Evolutionary conservation across 345 rosid genomes (phyloP).

Genomic region (Balakata baccata): DNA sequence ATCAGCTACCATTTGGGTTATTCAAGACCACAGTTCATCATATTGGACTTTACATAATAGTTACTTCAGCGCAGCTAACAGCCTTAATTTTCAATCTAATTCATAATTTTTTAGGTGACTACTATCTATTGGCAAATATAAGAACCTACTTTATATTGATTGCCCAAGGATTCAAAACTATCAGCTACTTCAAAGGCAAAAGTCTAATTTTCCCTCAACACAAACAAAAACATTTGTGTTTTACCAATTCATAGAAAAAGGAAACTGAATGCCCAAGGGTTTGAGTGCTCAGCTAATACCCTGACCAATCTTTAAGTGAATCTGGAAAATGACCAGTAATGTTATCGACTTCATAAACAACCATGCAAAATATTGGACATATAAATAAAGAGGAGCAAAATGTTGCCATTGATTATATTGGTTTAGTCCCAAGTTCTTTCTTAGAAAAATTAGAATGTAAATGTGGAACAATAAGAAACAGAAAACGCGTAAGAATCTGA

Average conservation of each 20-base stretch:
- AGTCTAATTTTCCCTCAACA: neutral
- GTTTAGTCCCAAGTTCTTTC: neutral
- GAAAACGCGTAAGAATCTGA: conserved; percentile 2
- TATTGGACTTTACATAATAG: neutral
- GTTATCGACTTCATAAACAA: neutral
- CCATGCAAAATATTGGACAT: neutral
- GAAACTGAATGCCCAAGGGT: neutral
- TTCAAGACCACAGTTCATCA: neutral
- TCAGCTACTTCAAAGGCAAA: neutral
- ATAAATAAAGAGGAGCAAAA: neutral
- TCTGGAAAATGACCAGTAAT: neutral
- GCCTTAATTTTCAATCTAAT: neutral
- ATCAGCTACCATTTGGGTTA: neutral
- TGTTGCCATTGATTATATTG: neutral
- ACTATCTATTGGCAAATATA: neutral
- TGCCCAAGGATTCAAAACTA: neutral
- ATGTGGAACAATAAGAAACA: neutral
- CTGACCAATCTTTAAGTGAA: neutral
- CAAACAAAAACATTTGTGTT: neutral
- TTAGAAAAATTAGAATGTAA: neutral
- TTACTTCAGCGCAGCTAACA: neutral
- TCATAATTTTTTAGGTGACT: neutral
- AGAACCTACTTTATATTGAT: neutral
- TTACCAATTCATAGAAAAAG: neutral
- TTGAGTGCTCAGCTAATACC: neutral